These are phyloP conservation scores for Pichia manshurica DNA, from an alignment of 805 yeast species.

Conservation along the genomic window DNA sequence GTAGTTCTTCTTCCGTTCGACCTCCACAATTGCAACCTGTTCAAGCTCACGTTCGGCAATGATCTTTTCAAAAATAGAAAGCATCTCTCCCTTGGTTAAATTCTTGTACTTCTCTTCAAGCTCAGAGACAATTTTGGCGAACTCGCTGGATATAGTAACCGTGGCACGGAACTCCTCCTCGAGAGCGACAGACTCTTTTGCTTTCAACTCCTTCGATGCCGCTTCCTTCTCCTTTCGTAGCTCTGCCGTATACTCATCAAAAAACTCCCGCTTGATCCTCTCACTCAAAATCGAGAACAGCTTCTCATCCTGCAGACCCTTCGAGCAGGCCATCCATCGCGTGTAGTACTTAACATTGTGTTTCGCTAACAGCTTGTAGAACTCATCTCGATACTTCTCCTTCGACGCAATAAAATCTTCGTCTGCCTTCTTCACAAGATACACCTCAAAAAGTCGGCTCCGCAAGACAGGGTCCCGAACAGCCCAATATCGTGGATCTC, in stretches of 20 bases:
- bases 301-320: not conserved
- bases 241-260: constrained; percentile 41
- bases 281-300: constrained; percentile 17
- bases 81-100: constrained; percentile 54
- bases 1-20: constrained; percentile 38
- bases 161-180: constrained; percentile 38
- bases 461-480: constrained; percentile 56
- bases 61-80: constrained; percentile 42
- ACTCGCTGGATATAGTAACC: constrained; percentile 1
- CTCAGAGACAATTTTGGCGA: not conserved
- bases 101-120: constrained; percentile 43
- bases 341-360: constrained; percentile 48
- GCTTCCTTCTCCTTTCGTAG: constrained; percentile 33
- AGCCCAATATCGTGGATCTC: constrained; percentile 63
- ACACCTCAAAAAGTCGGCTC: constrained; percentile 59
- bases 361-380: constrained; percentile 39
- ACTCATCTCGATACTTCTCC: constrained; percentile 52
- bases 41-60: constrained; percentile 28
- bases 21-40: constrained; percentile 26
- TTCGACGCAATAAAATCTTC: constrained; percentile 48
- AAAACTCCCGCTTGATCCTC: constrained; percentile 48
- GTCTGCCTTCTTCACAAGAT: constrained; percentile 44
- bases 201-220: constrained; percentile 26
- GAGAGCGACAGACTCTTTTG: constrained; percentile 49
- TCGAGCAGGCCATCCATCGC: constrained; percentile 48